Evolutionary conservation across 1,284 basidiomycete species (phyloP), one percentile per base, ranked within the genome.

Genomic region (Trichosporon sp.): DNA sequence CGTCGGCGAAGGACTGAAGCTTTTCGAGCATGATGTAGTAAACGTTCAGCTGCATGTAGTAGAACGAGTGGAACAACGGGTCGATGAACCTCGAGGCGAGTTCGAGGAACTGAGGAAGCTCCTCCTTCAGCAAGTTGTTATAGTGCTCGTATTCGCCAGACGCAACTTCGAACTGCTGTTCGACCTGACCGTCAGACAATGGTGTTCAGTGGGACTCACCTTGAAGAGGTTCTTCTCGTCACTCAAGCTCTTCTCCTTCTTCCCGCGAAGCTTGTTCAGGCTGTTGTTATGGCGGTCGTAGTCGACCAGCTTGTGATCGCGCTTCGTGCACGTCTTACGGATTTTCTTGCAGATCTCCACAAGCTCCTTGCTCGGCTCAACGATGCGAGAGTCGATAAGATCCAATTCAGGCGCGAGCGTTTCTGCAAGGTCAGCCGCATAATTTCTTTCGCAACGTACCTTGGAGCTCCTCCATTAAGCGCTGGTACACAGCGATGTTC

Each of bases 31-130:
- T 89, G 70, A 96, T 86, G 83, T 97, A 98, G 84, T 90, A 96
- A 68, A 98, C 91, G 83, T 98, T 98, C 75, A 96, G 95, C 93
- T 98, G 95, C 96, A 99, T 98, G 84, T 98, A 99, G 87, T 93
- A 99, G 87, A 96, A 95, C 27, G 93, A 96, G 79, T 98, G 91
- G 88, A 98, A 99, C 15, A 99, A 86, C 1, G 97, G 97, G 74
- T 96, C 92, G 80, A 99, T 92, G 84, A 98, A 98, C 70, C 91
- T 88, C 0, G 92, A 91, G 0, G 91, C 87, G 77, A 98, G 88
- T 32, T 87, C 87, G 85, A 99, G 90, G 86, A 99, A 98, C 21
- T 89, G 88, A 1, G 96, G 95, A 35, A 99, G 86, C 78, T 99
- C 97, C 69, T 88, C 87, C 86, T 99, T 99, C 84, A 98, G 85